A percentile compares a stretch with the other conserved stretches of the same genome.
These are phyloP conservation scores for Mucor racemosus DNA, from an alignment of 371 early-diverging fungal genomes.

Conservation along the genomic window DNA sequence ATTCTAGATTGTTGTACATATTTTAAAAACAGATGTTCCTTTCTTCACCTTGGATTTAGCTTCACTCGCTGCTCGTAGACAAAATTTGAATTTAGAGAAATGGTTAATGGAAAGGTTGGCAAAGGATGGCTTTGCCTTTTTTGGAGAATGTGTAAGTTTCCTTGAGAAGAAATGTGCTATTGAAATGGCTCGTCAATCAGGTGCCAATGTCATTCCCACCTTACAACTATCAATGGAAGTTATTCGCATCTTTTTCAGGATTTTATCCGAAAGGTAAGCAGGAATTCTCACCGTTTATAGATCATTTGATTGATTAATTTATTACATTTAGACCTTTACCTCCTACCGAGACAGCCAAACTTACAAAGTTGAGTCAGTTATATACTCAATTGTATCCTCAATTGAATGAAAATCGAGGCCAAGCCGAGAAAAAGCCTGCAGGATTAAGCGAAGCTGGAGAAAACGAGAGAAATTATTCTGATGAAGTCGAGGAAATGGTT, in stretches of 20 bases:
- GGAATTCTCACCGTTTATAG: not conserved
- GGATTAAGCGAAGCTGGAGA: slow-evolving; percentile 9
- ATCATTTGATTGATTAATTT: not conserved
- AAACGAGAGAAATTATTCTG: slow-evolving; percentile 32
- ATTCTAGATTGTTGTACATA: slow-evolving; percentile 67
- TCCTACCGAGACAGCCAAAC: slow-evolving; percentile 38
- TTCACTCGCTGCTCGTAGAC: slow-evolving; percentile 79
- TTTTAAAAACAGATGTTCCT: slow-evolving; percentile 72
- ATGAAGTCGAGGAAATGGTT: slow-evolving; percentile 80
- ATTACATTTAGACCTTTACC: slow-evolving; percentile 32
- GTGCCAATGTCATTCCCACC: slow-evolving; percentile 39
- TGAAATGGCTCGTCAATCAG: slow-evolving; percentile 50
- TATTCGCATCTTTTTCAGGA: slow-evolving; percentile 69
- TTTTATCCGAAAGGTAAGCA: slow-evolving; percentile 62
- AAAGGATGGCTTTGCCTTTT: slow-evolving; percentile 69
- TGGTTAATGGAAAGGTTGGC: slow-evolving; percentile 79
- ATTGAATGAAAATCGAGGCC: slow-evolving; percentile 21
- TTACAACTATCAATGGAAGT: slow-evolving; percentile 73
- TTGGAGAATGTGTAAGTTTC: slow-evolving; percentile 76
- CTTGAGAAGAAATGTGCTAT: slow-evolving; percentile 70
- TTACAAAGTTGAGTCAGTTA: slow-evolving; percentile 39
- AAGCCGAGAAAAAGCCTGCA: slow-evolving; percentile 18
- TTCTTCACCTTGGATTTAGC: slow-evolving; percentile 84
- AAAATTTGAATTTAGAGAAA: slow-evolving; percentile 84
- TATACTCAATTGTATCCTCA: slow-evolving; percentile 43